These are phyloP conservation scores for Papiliotrema terrestris DNA, from an alignment of 1,284 basidiomycete species.

Conservation along the genomic window DNA sequence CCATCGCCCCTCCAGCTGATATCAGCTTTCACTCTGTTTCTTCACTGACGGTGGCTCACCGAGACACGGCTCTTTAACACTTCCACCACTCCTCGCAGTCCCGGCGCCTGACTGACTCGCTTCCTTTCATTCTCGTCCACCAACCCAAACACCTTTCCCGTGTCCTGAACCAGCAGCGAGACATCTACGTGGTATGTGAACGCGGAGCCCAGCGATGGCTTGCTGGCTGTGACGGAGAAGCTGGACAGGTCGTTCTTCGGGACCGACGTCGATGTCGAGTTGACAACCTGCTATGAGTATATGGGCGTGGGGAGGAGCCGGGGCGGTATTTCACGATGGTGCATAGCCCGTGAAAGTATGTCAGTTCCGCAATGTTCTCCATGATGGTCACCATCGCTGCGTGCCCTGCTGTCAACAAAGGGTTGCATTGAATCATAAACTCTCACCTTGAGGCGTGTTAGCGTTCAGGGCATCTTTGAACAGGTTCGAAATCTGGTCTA, in stretches of 20 bases:
- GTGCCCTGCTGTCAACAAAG: constrained; percentile 37
- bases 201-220: constrained; percentile 39
- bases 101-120: constrained; percentile 22
- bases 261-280: constrained; percentile 26
- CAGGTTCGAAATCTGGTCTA: constrained; percentile 38
- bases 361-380: constrained; percentile 36
- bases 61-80: constrained; percentile 42
- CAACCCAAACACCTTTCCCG: constrained; percentile 40
- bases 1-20: constrained; percentile 37
- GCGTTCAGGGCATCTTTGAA: constrained; percentile 39
- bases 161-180: constrained; percentile 43
- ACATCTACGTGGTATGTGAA: constrained; percentile 39
- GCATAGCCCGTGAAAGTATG: constrained; percentile 22
- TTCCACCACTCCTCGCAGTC: constrained; percentile 40
- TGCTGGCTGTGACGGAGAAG: constrained; percentile 40
- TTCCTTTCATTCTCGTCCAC: constrained; percentile 41
- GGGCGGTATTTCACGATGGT: constrained; percentile 23
- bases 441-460: constrained; percentile 38
- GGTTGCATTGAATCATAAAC: background rate
- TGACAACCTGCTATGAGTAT: constrained; percentile 27
- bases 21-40: background rate
- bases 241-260: constrained; percentile 36
- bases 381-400: constrained; percentile 43
- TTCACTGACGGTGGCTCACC: constrained; percentile 15
- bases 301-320: background rate